Evolutionary conservation across 2,329 filamentous ascomycete genomes (phyloP).

Genomic region (Trichoderma koningii): DNA sequence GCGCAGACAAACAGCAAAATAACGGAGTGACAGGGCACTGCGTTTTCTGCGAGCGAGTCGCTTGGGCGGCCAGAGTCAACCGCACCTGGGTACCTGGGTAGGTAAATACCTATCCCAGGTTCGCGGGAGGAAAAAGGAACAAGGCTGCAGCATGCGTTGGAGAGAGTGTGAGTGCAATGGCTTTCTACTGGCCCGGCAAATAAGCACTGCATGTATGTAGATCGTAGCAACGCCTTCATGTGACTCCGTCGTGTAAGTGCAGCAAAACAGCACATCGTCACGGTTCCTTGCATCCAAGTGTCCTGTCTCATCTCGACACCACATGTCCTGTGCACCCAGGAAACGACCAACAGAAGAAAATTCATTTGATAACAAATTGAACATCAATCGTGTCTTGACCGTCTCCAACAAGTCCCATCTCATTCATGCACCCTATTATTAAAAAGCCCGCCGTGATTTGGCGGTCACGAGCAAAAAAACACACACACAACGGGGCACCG

Average conservation of each 20-base stretch:
- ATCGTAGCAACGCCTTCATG: no score
- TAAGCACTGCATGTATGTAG: background rate
- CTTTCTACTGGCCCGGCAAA: background rate
- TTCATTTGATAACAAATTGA: background rate
- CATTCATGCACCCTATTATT: conserved; percentile 4
- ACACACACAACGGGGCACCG: background rate
- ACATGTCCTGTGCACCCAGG: no score
- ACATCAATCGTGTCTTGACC: background rate
- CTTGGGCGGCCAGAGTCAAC: background rate
- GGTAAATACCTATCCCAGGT: background rate
- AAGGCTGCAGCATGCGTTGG: conserved; percentile 23
- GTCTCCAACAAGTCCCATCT: conserved; percentile 13
- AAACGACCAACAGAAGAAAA: no score
- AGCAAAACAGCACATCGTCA: no score
- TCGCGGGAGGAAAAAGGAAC: background rate
- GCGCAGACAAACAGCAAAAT: no score
- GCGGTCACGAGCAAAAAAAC: conserved; percentile 20
- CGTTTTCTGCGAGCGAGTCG: background rate
- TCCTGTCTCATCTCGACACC: no score
- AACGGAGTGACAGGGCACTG: background rate
- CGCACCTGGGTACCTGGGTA: background rate
- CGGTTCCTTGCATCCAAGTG: no score
- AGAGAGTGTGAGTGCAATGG: conserved; percentile 10
- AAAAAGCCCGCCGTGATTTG: background rate
- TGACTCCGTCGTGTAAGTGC: no score